A percentile compares a stretch with the other conserved stretches of the same genome.
phyloP scores from a whole-genome alignment of 148 eudicot species.

The Camellia sinensis region DNA sequence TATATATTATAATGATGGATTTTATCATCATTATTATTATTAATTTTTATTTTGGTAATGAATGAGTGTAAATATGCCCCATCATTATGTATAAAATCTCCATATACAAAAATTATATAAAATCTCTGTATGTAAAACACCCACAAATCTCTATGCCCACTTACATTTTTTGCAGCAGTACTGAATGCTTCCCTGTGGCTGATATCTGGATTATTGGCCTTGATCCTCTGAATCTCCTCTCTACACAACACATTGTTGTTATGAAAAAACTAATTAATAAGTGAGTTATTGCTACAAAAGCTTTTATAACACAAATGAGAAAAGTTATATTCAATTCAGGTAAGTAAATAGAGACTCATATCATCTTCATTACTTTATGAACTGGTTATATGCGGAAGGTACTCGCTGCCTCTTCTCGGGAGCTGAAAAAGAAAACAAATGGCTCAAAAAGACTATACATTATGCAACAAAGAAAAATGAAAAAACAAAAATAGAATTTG shows the following conservation, averaged over 20 bases:
- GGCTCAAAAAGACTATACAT: no score
- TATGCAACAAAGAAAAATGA: no score
- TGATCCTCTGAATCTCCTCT: slow-evolving; percentile 92
- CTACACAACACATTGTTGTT: slow-evolving; percentile 27
- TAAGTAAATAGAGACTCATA: neutral
- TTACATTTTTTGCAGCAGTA: slow-evolving; percentile 90
- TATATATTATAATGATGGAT: no score
- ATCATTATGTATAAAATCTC: no score
- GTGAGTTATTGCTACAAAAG: neutral
- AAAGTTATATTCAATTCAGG: slow-evolving; percentile 11
- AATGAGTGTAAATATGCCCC: no score
- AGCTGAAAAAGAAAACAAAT: slow-evolving; percentile 41
- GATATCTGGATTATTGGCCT: slow-evolving; percentile 83
- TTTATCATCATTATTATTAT: no score
- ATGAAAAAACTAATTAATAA: neutral
- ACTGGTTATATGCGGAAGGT: slow-evolving; percentile 93
- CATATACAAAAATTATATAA: no score
- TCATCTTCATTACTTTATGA: slow-evolving; percentile 63
- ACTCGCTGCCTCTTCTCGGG: slow-evolving; percentile 98
- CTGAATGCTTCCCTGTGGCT: slow-evolving; percentile 96
- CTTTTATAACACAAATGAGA: neutral
- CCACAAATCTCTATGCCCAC: slow-evolving; percentile 12
- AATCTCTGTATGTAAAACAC: no score
- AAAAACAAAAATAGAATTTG: no score
- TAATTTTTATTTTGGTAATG: no score